Evolutionary conservation across 2,329 filamentous ascomycete genomes (phyloP).

Genomic region (Cordyceps farinosa): DNA sequence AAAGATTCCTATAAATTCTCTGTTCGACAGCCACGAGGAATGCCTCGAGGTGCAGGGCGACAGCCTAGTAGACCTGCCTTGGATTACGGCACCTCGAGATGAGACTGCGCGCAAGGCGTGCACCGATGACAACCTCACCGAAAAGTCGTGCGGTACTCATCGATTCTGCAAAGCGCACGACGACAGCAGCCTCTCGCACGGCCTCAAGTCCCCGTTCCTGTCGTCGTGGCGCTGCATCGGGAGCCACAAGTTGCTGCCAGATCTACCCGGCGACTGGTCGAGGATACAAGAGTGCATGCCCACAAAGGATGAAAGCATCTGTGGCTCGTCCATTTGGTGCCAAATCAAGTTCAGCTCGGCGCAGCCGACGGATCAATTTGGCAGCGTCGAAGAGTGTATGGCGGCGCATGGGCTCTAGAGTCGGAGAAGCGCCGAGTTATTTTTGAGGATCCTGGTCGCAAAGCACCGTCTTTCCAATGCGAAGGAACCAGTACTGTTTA

Average conservation of each 20-base stretch:
- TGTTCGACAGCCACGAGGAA: not conserved
- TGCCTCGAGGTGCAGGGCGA: not conserved
- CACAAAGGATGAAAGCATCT: not conserved
- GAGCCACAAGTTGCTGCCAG: not conserved
- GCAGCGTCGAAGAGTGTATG: not conserved
- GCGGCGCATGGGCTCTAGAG: not conserved
- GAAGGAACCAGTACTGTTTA: too few species aligned
- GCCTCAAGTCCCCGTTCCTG: not conserved
- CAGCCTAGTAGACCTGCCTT: not conserved
- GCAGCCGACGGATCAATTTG: not conserved
- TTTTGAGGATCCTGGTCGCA: not conserved
- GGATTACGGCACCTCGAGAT: not conserved
- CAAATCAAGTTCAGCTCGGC: too few species aligned
- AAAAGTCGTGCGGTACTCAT: not conserved
- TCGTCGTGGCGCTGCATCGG: not conserved
- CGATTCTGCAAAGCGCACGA: not conserved
- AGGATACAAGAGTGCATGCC: not conserved
- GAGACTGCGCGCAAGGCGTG: not conserved
- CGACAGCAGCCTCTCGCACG: not conserved
- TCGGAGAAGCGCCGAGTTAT: not conserved
- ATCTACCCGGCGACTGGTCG: not conserved
- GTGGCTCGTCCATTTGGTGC: not conserved
- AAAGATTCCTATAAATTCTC: not conserved
- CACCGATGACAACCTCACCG: not conserved
- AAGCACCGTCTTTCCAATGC: not conserved